Evolutionary conservation across 257 asterid species (phyloP), one percentile per base, ranked within the genome.

Genomic region (Scutellaria baicalensis): DNA sequence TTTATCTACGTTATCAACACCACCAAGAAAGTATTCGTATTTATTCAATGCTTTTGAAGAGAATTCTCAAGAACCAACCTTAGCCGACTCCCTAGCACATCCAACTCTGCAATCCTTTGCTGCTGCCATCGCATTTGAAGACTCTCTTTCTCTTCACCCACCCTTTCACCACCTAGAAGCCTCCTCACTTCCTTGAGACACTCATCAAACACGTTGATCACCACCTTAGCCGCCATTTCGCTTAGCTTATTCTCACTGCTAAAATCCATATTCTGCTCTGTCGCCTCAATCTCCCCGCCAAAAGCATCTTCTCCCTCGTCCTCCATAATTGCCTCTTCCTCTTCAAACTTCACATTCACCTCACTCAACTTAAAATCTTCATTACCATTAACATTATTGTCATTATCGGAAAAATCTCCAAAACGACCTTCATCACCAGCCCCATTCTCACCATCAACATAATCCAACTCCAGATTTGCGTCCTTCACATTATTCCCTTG

Each of bases 281-380:
- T 68, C 23, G 17, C 78, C 14, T 31, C 68, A 14, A 63, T 59
- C 59, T 59, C 72, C 9, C 40, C 70, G 3, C 44, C 80, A n/a
- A 12, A n/a, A 0, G 27, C 39, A 56, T 68, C 56, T 6, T 20
- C 49, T 31, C 57, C 78, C 9, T 60, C 75, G 21, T 73, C 78
- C 45, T 18, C 77, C 76, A 54, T 55, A 13, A 52, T 69, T 8
- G 43, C 72, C 9, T 72, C 80, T 14, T 59, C 80, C 65, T 73
- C 82, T 70, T 84, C 96, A 56, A 86, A 78, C 76, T 84, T 82
- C 81, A 88, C 96, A 77, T 88, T 84, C 77, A 88, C 97, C 84
- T 86, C 97, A 12, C 89, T 91, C 78, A 91, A 80, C 49, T 52
- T 80, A 36, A 56, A 68, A 18, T 59, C 72, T n/a, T 76, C 86